Evolutionary conservation across 2,329 filamentous ascomycete species (phyloP).

Genomic region (Venturiaceae sp.): DNA sequence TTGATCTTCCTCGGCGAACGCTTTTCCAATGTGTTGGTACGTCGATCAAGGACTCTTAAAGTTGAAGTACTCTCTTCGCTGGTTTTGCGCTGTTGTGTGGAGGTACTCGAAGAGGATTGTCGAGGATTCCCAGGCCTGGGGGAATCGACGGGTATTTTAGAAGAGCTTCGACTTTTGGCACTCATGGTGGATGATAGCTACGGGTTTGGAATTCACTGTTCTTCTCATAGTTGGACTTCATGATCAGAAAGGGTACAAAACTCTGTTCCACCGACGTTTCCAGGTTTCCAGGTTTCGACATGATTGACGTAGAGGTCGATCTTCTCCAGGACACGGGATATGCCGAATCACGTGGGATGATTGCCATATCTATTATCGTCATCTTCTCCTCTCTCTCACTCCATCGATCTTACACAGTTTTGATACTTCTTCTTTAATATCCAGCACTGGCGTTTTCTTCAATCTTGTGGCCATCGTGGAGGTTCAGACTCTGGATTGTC

Average conservation of each 20-base stretch:
- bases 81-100: neutral
- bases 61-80: neutral
- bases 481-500: too few relatives aligned
- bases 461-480: too few relatives aligned
- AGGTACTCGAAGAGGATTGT: neutral
- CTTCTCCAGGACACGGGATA: neutral
- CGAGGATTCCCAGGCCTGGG: neutral
- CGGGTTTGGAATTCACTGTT: neutral
- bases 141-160: neutral
- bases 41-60: neutral
- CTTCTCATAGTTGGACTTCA: neutral
- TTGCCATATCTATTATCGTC: too few relatives aligned
- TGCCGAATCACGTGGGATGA: neutral
- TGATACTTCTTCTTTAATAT: too few relatives aligned
- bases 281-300: neutral
- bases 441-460: too few relatives aligned
- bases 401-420: too few relatives aligned
- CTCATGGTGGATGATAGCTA: neutral
- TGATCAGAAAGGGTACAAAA: neutral
- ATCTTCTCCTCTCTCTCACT: too few relatives aligned
- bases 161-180: neutral
- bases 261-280: neutral
- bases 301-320: neutral
- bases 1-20: neutral
- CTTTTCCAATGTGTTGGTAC: neutral